phyloP scores from a whole-genome alignment of 306 rosid genomes.

The Psophocarpus tetragonolobus region DNA sequence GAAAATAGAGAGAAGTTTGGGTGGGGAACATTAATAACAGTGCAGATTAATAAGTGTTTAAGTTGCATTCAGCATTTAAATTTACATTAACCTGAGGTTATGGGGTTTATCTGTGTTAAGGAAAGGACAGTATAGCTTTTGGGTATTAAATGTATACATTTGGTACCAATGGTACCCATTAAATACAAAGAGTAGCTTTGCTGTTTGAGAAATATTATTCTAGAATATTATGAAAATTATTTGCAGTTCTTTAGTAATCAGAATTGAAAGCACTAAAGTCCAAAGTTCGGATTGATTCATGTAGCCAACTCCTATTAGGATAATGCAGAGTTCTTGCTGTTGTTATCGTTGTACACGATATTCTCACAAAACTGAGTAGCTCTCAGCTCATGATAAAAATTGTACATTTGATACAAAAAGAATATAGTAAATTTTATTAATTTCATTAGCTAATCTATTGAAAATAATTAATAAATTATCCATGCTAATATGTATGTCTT shows the following conservation, averaged over 20 bases:
- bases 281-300: slow-evolving; percentile 12
- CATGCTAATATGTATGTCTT: not conserved
- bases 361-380: not conserved
- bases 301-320: not conserved
- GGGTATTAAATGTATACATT: too few species aligned
- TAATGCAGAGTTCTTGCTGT: not conserved
- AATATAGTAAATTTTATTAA: not conserved
- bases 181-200: too few species aligned
- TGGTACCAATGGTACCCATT: too few species aligned
- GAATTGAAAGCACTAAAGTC: not conserved
- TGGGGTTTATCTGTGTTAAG: too few species aligned
- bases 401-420: not conserved
- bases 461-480: slow-evolving; percentile 16
- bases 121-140: too few species aligned
- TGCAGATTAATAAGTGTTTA: too few species aligned
- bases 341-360: not conserved
- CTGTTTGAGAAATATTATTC: too few species aligned
- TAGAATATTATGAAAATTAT: slow-evolving; percentile 17
- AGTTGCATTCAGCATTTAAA: too few species aligned
- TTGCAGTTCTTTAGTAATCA: not conserved
- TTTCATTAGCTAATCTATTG: not conserved
- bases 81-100: too few species aligned
- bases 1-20: too few species aligned
- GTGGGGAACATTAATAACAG: too few species aligned
- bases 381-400: not conserved